Evolutionary conservation across 768 basidiomycete species (phyloP).

Genomic region (Phaffia tasmanica): DNA sequence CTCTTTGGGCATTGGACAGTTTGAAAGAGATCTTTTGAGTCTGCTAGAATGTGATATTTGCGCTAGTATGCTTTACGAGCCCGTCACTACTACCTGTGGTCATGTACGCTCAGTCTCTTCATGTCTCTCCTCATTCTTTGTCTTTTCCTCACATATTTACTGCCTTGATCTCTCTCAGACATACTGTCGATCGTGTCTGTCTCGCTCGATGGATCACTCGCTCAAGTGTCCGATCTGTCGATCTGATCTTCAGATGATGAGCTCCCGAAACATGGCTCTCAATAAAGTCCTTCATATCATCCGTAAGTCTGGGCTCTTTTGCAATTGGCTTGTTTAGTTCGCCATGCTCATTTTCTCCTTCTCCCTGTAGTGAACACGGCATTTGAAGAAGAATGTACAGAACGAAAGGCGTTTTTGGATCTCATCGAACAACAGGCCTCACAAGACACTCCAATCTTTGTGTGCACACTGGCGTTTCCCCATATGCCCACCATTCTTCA

Average conservation of each 20-base stretch:
- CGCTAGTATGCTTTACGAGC: slow-evolving; percentile 67
- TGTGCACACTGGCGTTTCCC: slow-evolving; percentile 81
- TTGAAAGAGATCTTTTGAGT: slow-evolving; percentile 41
- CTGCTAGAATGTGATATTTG: slow-evolving; percentile 89
- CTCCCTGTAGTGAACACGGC: slow-evolving; percentile 50
- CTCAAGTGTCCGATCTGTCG: slow-evolving; percentile 76
- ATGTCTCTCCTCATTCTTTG: neutral
- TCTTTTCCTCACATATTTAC: neutral
- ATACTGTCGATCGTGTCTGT: slow-evolving; percentile 79
- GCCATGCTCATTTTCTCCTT: slow-evolving; percentile 11
- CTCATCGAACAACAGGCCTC: slow-evolving; percentile 66
- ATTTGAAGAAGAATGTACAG: slow-evolving; percentile 57
- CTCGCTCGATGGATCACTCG: slow-evolving; percentile 79
- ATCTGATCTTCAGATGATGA: slow-evolving; percentile 49
- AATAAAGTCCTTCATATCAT: slow-evolving; percentile 64
- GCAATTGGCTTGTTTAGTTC: slow-evolving; percentile 23
- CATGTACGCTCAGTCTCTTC: slow-evolving; percentile 47
- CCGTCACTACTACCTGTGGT: slow-evolving; percentile 88
- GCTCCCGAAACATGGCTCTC: slow-evolving; percentile 38
- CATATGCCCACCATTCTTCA: slow-evolving; percentile 80
- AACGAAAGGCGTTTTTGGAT: slow-evolving; percentile 53
- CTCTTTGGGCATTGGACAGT: slow-evolving; percentile 13
- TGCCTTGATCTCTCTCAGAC: slow-evolving; percentile 46
- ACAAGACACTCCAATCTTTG: slow-evolving; percentile 81
- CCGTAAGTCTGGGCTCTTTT: slow-evolving; percentile 40